Percentiles rank a stretch among this genome's conserved stretches.
These are phyloP conservation scores for Russula foetens DNA, from an alignment of 768 basidiomycete genomes.

Conservation along the genomic window DNA sequence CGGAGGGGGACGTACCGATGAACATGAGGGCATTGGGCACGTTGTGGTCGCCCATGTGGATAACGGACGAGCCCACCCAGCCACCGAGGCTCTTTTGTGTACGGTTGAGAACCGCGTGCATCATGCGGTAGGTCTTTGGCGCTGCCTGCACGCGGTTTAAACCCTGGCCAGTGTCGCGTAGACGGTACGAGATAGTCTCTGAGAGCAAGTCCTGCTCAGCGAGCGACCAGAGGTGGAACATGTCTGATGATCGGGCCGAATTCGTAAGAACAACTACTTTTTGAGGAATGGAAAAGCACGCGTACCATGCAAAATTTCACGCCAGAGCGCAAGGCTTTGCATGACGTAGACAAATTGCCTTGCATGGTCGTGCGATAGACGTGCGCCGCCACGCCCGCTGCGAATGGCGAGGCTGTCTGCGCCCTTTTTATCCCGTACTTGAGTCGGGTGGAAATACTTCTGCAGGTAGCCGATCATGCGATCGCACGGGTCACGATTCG, in stretches of 20 bases:
- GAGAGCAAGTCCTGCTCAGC: constrained; percentile 79
- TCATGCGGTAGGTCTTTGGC: constrained; percentile 85
- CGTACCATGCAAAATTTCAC: constrained; percentile 76
- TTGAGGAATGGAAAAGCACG: background rate
- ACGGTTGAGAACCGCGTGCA: constrained; percentile 80
- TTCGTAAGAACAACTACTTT: too few relatives aligned
- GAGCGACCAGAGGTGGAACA: constrained; percentile 82
- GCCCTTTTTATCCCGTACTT: constrained; percentile 51
- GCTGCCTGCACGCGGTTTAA: constrained; percentile 82
- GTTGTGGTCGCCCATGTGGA: constrained; percentile 85
- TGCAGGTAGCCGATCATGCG: constrained; percentile 73
- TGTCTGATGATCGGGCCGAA: constrained; percentile 44
- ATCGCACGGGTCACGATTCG: constrained; percentile 85
- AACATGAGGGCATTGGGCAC: constrained; percentile 82
- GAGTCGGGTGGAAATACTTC: constrained; percentile 67
- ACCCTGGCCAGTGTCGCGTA: constrained; percentile 87
- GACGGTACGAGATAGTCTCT: constrained; percentile 63
- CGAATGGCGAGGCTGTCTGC: constrained; percentile 61
- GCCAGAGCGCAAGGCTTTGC: constrained; percentile 82
- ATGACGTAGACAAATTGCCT: constrained; percentile 83
- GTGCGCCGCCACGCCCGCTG: constrained; percentile 71
- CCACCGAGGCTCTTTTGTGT: constrained; percentile 73
- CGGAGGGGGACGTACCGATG: constrained; percentile 40
- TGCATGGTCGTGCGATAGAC: constrained; percentile 75
- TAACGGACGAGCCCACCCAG: constrained; percentile 83